Percentiles rank a stretch among this genome's conserved stretches.
Evolutionary conservation across 2,329 filamentous ascomycete genomes (phyloP).

Genomic region (Trichoderma endophyticum): DNA sequence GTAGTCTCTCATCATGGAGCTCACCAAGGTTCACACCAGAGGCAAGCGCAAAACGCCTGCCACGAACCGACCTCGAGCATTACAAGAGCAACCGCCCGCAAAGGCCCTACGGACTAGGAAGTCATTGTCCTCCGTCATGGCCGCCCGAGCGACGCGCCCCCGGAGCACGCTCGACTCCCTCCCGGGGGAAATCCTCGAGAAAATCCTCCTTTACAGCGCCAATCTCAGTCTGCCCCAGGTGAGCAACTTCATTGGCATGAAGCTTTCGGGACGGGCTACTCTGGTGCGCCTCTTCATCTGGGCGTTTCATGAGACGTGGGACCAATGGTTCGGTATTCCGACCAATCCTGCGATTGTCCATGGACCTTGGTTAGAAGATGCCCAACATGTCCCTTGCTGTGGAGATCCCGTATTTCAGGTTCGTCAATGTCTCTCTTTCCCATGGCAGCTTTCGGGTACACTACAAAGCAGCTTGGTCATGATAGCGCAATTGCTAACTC

Average conservation of each 20-base stretch:
- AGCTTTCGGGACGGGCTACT: constrained; percentile 43
- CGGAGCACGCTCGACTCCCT: constrained; percentile 35
- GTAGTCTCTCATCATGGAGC: constrained; percentile 19
- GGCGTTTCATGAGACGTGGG: constrained; percentile 39
- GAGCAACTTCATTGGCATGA: constrained; percentile 43
- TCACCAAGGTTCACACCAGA: constrained; percentile 48
- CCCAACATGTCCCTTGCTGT: constrained; percentile 20
- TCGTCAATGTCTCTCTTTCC: constrained; percentile 21
- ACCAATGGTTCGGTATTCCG: constrained; percentile 36
- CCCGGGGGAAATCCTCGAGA: constrained; percentile 53
- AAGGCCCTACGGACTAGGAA: constrained; percentile 25
- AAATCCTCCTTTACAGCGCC: constrained; percentile 48
- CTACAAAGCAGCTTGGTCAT: neutral
- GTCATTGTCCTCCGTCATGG: constrained; percentile 31
- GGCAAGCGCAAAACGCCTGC: constrained; percentile 41
- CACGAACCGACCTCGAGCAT: constrained; percentile 18
- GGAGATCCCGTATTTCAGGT: constrained; percentile 47
- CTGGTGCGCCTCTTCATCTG: constrained; percentile 37
- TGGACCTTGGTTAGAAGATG: constrained; percentile 18
- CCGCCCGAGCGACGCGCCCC: constrained; percentile 26
- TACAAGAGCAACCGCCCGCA: neutral
- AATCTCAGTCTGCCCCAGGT: constrained; percentile 47
- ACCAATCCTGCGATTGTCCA: constrained; percentile 16
- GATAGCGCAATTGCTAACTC: constrained; percentile 15
- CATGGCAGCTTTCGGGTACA: neutral